These are phyloP conservation scores for Boechera divaricarpa DNA, from an alignment of 345 rosid species.

Conservation along the genomic window DNA sequence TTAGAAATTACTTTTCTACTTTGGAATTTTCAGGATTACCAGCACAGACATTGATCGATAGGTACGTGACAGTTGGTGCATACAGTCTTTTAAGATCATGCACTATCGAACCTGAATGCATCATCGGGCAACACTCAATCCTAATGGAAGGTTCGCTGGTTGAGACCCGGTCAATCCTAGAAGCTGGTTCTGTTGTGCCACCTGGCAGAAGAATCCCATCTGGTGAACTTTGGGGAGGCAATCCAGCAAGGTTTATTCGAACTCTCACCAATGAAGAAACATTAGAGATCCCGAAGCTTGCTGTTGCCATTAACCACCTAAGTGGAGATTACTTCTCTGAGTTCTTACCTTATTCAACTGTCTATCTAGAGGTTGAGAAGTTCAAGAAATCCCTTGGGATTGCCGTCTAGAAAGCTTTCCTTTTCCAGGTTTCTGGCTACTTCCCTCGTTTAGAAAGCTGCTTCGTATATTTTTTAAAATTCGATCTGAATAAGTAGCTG, in stretches of 20 bases:
- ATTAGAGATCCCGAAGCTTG: constrained; percentile 91
- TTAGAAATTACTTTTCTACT: constrained; percentile 19
- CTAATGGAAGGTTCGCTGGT: constrained; percentile 98
- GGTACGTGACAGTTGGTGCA: constrained; percentile 92
- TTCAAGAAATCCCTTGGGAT: constrained; percentile 78
- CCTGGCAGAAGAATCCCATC: constrained; percentile 98
- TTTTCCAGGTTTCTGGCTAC: constrained; percentile 39
- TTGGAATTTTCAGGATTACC: constrained; percentile 71
- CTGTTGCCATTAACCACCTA: constrained; percentile 90
- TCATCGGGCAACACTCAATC: constrained; percentile 93
- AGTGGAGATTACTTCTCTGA: constrained; percentile 79
- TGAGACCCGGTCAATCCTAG: constrained; percentile 87
- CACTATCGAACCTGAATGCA: constrained; percentile 98
- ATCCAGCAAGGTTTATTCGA: constrained; percentile 92
- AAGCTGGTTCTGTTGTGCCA: constrained; percentile 96
- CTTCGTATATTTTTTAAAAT: neutral
- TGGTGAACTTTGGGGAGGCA: constrained; percentile 98
- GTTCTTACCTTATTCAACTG: constrained; percentile 90
- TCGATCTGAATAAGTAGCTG: constrained; percentile 41
- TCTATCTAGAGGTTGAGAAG: constrained; percentile 95
- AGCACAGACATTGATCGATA: constrained; percentile 84
- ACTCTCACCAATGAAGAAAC: constrained; percentile 90
- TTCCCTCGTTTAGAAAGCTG: constrained; percentile 27
- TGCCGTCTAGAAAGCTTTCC: constrained; percentile 38
- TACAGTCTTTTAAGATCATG: constrained; percentile 86